These are phyloP conservation scores for Brassica hybrid DNA, from an alignment of 441 rosid species.

Conservation along the genomic window DNA sequence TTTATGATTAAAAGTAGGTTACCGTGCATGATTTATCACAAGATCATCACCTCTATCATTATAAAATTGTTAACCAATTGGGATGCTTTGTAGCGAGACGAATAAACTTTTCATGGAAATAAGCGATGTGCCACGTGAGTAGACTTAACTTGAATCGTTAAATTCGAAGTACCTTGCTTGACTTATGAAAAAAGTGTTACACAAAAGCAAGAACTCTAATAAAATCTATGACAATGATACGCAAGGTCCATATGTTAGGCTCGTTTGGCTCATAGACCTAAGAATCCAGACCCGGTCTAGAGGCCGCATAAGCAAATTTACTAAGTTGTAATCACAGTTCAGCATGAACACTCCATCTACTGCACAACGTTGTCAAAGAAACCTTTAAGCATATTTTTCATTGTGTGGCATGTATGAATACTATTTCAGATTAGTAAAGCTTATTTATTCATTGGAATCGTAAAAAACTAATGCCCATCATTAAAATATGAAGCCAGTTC, in stretches of 20 bases:
- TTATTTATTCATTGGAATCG: too few relatives aligned
- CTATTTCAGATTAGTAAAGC: too few relatives aligned
- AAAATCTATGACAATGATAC: neutral
- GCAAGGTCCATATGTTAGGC: neutral
- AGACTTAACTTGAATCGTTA: constrained; percentile 11
- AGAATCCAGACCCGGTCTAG: neutral
- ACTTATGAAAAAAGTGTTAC: neutral
- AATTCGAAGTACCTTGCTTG: constrained; percentile 11
- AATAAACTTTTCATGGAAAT: neutral
- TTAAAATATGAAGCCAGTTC: too few relatives aligned
- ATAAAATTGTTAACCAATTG: neutral
- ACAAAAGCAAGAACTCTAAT: neutral
- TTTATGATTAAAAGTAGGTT: neutral
- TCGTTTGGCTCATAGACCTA: neutral
- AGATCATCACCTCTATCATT: neutral
- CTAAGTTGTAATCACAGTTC: neutral
- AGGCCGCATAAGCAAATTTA: neutral
- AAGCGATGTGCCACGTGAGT: constrained; percentile 20
- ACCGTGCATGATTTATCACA: neutral
- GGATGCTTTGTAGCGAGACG: neutral
- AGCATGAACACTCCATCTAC: neutral
- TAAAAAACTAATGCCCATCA: too few relatives aligned
- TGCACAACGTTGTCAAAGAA: neutral
- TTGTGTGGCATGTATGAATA: neutral
- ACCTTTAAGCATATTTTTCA: neutral